Evolutionary conservation across 169 alveolate genomes (phyloP), one percentile per base, ranked within the genome.

Genomic region (Babesia gibsoni): DNA sequence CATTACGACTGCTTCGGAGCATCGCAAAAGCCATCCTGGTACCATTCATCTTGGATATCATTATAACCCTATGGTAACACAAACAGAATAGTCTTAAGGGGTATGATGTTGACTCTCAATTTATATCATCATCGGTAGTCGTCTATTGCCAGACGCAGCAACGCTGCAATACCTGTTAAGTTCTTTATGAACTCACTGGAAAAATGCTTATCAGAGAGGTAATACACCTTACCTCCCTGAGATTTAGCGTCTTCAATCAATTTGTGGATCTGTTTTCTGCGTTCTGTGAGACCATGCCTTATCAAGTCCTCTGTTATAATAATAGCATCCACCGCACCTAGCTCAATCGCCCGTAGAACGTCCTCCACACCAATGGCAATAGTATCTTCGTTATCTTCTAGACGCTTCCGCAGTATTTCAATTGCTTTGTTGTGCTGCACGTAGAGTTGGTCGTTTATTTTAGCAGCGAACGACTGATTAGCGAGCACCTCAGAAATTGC

Each of bases 161-260:
- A 64, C 32, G 91, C 89, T 18, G 77, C 89, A 12, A 80, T 50
- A 4, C 91, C 91, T 8, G 89, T 80, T n/a, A 85, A 43, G 3
- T 82, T 63, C 41, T 65, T 73, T 27, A 85, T 39, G 65, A 73
- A 84, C 54, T 83, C 89, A 7, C 89, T 83, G 18, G 92, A 58
- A 42, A 70, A 65, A 65, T 86, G 92, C 32, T 72, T 72, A 53
- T 86, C 92, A 0, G 92, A 82, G 41, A 86, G 69, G 41, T 67
- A 72, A 41, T 27, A 75, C 18, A 64, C 90, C 2, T 49, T 58
- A 0, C 83, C 90, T n/a, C 90, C 90, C 23, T 52, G 72, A 8
- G 43, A 42, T 53, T 73, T 86, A 5, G 64, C 88, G 8, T 75
- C 49, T 16, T 83, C 82, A 0, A 86, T 30, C 22, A 86, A 41